Conservation (phyloP, 495 filamentous ascomycete species). For the Lentithecium fluviatile region DNA sequence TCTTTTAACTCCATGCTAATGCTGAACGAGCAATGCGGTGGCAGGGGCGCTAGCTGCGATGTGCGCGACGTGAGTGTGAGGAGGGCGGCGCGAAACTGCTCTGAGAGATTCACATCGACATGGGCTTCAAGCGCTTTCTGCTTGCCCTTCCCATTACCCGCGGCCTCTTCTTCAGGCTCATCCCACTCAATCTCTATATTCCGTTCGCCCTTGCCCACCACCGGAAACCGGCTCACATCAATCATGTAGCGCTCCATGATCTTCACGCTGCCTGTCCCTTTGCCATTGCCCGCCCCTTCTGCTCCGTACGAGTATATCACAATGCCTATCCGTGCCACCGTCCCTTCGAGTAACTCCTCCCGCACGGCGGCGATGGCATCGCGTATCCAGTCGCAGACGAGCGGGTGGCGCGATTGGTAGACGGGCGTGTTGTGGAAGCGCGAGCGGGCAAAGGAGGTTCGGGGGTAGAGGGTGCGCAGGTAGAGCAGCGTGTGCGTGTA, state of each 20-base stretch:
- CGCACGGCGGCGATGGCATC: slow-evolving; percentile 76
- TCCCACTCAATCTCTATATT: slow-evolving; percentile 46
- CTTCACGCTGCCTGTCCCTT: slow-evolving; percentile 6
- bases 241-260: slow-evolving; percentile 81
- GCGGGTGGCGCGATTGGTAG: slow-evolving; percentile 83
- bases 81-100: slow-evolving; percentile 66
- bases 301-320: slow-evolving; percentile 64
- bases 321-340: slow-evolving; percentile 69
- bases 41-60: slow-evolving; percentile 62
- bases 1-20: slow-evolving; percentile 81
- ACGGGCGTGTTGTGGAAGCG: slow-evolving; percentile 87
- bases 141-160: slow-evolving; percentile 38
- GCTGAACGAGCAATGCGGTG: slow-evolving; percentile 78
- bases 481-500: slow-evolving; percentile 93
- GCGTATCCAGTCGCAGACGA: slow-evolving; percentile 86
- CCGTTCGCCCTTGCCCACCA: slow-evolving; percentile 49
- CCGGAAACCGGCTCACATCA: slow-evolving; percentile 74
- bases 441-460: slow-evolving; percentile 72
- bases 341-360: slow-evolving; percentile 68
- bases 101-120: slow-evolving; percentile 57
- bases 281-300: background rate
- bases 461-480: slow-evolving; percentile 80
- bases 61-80: slow-evolving; percentile 54
- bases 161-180: slow-evolving; percentile 42
- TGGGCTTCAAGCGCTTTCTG: slow-evolving; percentile 38